Base-by-base conservation (phyloP, 257 asterid genomes). In the Penstemon newberryi region DNA sequence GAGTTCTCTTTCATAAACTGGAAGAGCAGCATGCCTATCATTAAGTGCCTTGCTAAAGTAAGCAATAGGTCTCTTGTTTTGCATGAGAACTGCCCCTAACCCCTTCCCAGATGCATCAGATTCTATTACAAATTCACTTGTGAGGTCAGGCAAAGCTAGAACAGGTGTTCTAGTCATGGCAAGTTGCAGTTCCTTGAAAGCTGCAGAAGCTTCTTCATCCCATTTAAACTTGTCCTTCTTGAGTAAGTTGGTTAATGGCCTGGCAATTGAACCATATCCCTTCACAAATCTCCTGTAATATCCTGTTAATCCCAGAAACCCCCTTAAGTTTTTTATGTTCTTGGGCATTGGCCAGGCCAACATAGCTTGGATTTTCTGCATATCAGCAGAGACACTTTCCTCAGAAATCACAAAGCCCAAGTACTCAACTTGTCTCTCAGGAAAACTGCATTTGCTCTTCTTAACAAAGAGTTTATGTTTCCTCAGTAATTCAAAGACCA, bases 31-130 rank as follows among this genome's bases (percentile, higher is more conserved):
- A 37, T 10, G 8, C 8, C 8, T 51, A 2, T 3, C 37, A 0
- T 8, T 4, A 5, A n/a, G 39, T 11, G 47, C 60, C 11, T 36
- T 33, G 10, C 70, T 65, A 0, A 51, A 5, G 38, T 13, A 65
- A 5, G n/a, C n/a, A n/a, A n/a, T n/a, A n/a, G n/a, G n/a, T n/a
- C n/a, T n/a, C n/a, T n/a, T n/a, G n/a, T n/a, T n/a, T n/a, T n/a
- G n/a, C n/a, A n/a, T n/a, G n/a, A n/a, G n/a, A n/a, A n/a, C n/a
- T n/a, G n/a, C n/a, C n/a, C n/a, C n/a, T n/a, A n/a, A n/a, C n/a
- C n/a, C n/a, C n/a, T n/a, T n/a, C n/a, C n/a, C n/a, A n/a, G 70
- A 64, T 1, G 69, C 57, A 36, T 64, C 57, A 3, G 55, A 12
- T 19, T 64, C 43, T 12, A 64, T 2, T 0, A 46, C 36, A 4